Evolutionary conservation across 2,329 filamentous ascomycete species (phyloP).

Genomic region (Diaporthe australafricana): DNA sequence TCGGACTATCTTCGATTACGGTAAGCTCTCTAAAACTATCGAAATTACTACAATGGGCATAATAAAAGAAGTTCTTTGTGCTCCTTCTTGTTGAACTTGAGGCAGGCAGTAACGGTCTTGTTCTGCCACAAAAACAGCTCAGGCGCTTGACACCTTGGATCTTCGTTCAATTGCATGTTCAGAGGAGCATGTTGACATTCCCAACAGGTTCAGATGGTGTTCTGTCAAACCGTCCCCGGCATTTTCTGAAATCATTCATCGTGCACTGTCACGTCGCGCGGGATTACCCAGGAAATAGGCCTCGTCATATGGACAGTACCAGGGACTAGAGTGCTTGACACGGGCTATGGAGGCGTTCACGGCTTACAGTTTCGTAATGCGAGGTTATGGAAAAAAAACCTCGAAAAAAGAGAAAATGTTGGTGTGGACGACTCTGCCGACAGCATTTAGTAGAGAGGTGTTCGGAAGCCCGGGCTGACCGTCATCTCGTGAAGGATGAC

Average conservation of each 20-base stretch:
- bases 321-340: too few species aligned
- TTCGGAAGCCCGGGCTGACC: neutral
- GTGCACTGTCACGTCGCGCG: neutral
- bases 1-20: too few species aligned
- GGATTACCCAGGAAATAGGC: neutral
- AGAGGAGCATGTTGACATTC: neutral
- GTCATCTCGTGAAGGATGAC: neutral
- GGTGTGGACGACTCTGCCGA: neutral
- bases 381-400: neutral
- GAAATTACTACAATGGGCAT: neutral
- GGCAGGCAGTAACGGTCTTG: neutral
- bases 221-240: neutral
- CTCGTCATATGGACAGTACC: neutral
- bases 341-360: neutral
- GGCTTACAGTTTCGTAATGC: too few species aligned
- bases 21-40: too few species aligned
- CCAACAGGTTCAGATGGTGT: neutral
- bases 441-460: neutral
- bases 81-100: neutral
- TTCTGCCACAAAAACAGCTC: too few species aligned
- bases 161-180: neutral
- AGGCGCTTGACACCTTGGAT: neutral
- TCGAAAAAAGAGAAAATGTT: too few species aligned
- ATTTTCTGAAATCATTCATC: neutral
- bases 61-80: neutral